Base-by-base conservation (phyloP, 306 rosid genomes). In the Dalbergia cochinchinensis region DNA sequence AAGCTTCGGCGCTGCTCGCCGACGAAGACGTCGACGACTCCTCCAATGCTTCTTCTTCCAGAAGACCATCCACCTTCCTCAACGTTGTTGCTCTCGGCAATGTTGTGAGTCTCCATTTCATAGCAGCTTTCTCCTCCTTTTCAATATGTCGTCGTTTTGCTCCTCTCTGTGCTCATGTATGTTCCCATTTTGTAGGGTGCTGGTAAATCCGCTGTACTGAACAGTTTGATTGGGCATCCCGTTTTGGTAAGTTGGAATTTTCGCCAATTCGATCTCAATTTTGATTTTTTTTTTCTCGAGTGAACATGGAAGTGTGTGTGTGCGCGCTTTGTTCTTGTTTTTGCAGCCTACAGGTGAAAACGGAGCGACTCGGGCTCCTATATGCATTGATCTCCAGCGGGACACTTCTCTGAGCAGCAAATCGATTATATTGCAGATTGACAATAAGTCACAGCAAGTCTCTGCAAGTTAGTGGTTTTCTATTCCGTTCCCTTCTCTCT, bases 341-440 rank as follows among this genome's bases (percentile, higher is more conserved):
- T 54, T 86, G 22, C 91, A 95, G 99, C 99, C 99, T 69, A 95
- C 99, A 4, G 98, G 98, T 72, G 99, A 95, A 79, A 95, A 93
- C 80, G 99, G 99, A 69, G 99, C 98, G 72, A 95, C 99, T 2
- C 91, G 99, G 6, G 98, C 98, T 80, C 99, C 98, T 39, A 93
- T 95, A 69, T 85, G 90, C 86, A 90, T 95, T 77, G 97, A 93
- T 88, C 88, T 95, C 74, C 99, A 90, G 89, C 84, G 92, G 68
- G 99, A 95, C 75, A 84, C 85, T 69, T 83, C 96, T 39, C 87
- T 95, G 94, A 95, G 96, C 89, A 95, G 94, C 86, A 95, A 93
- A 87, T 95, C 96, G 12, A 95, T 95, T 67, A 81, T 92, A 58
- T 77, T 95, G 86, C 99, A 90, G 92, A 95, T 95, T 77, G 99